Percentiles rank a stretch among this genome's conserved stretches.
phyloP scores from a whole-genome alignment of 345 rosid genomes.

The Trapa incisa region DNA sequence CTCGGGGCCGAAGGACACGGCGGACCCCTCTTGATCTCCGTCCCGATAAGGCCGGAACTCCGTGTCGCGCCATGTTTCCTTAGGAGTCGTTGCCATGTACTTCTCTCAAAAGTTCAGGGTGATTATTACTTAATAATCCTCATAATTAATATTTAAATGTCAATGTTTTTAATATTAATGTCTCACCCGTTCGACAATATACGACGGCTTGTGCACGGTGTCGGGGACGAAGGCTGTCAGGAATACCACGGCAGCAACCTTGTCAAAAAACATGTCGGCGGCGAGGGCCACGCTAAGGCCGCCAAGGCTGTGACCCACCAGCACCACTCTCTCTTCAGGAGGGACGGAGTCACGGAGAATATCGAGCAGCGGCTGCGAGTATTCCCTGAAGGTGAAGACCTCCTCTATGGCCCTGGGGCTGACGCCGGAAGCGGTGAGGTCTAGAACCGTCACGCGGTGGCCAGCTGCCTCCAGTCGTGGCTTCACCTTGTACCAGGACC shows the following conservation, averaged over 20 bases:
- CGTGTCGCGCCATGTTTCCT: constrained; percentile 18
- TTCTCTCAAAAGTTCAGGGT: not conserved
- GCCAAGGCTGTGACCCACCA: constrained; percentile 67
- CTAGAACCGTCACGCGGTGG: constrained; percentile 33
- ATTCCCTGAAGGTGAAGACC: constrained; percentile 24
- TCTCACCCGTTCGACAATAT: constrained; percentile 19
- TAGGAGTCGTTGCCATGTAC: not conserved
- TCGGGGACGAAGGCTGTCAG: constrained; percentile 26
- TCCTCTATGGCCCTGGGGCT: constrained; percentile 28
- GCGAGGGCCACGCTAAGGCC: constrained; percentile 38
- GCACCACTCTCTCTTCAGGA: constrained; percentile 27
- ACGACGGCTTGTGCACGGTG: constrained; percentile 19
- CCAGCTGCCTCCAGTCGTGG: constrained; percentile 32
- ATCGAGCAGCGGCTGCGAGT: constrained; percentile 37
- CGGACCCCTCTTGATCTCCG: not conserved
- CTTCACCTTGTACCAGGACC: constrained; percentile 64
- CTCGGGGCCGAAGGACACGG: constrained; percentile 20
- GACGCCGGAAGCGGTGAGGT: constrained; percentile 45
- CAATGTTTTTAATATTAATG: no score
- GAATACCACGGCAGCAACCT: constrained; percentile 25
- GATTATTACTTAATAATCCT: no score
- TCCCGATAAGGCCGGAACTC: constrained; percentile 13
- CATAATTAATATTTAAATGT: no score
- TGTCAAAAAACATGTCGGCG: constrained; percentile 21
- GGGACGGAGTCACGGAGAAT: constrained; percentile 20